A percentile compares a stretch with the other conserved stretches of the same genome.
These are phyloP conservation scores for Calycina marina DNA, from an alignment of 2,329 filamentous ascomycete species.

Conservation along the genomic window DNA sequence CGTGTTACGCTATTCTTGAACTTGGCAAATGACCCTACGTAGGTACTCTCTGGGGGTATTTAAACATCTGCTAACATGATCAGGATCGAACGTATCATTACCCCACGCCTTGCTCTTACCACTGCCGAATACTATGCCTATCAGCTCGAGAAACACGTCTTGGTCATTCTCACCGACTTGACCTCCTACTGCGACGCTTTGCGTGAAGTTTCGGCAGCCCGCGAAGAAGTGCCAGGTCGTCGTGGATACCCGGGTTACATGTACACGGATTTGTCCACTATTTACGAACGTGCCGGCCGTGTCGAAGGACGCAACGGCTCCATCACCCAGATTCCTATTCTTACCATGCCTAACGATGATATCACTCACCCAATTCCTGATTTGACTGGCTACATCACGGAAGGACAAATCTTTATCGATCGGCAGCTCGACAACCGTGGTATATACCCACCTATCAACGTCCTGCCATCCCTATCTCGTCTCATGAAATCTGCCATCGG, in stretches of 20 bases:
- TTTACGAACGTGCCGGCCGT: constrained; percentile 98
- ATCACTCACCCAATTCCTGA: constrained; percentile 99
- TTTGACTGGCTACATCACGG: constrained; percentile 96
- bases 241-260: constrained; percentile 99
- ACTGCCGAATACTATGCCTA: constrained; percentile 99
- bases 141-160: constrained; percentile 98
- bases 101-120: constrained; percentile 90
- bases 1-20: constrained; percentile 96
- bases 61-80: constrained; percentile 5
- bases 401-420: constrained; percentile 97
- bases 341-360: constrained; percentile 99
- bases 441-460: constrained; percentile 97
- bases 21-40: constrained; percentile 98
- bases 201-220: constrained; percentile 92
- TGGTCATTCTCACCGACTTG: constrained; percentile 96
- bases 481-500: constrained; percentile 99
- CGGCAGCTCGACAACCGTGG: constrained; percentile 89
- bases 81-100: constrained; percentile 99
- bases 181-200: constrained; percentile 97
- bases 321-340: constrained; percentile 96
- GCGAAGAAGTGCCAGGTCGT: constrained; percentile 97
- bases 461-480: constrained; percentile 91
- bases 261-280: constrained; percentile 99
- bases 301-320: constrained; percentile 93
- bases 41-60: constrained; percentile 25